phyloP scores from a whole-genome alignment of 73 alveolate species.

The Symbiodinium natans region DNA sequence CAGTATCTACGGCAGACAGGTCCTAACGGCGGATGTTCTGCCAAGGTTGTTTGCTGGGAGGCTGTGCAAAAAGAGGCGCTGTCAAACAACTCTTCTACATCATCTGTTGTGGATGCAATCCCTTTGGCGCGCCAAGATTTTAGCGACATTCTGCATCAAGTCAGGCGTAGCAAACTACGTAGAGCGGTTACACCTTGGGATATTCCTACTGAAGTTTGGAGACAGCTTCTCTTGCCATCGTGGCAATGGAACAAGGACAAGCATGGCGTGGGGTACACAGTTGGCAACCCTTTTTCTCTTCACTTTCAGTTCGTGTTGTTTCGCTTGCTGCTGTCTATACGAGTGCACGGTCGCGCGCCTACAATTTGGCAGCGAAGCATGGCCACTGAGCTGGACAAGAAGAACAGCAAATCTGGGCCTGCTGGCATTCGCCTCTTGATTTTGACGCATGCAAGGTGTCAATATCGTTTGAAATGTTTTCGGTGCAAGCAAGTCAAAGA shows the following conservation, averaged over 20 bases:
- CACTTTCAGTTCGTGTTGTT: not conserved
- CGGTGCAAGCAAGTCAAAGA: too few species aligned
- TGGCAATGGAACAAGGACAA: not conserved
- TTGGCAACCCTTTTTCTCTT: not conserved
- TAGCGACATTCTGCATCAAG: not conserved
- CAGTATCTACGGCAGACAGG: not conserved
- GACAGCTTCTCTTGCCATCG: not conserved
- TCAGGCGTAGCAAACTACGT: not conserved
- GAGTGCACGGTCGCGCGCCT: not conserved
- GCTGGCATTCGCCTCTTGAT: constrained; percentile 9
- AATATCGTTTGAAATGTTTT: too few species aligned
- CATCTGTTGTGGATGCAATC: not conserved
- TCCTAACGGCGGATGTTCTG: constrained; percentile 12
- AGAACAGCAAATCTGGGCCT: not conserved
- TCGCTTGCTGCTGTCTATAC: not conserved
- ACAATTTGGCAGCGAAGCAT: constrained; percentile 11
- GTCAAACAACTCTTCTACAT: too few species aligned
- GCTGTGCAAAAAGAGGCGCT: not conserved
- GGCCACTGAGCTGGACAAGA: constrained; percentile 16
- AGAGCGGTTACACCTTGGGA: not conserved
- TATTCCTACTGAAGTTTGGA: constrained; percentile 31
- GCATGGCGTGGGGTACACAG: not conserved
- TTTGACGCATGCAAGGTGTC: too few species aligned
- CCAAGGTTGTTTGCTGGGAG: not conserved
- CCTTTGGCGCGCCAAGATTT: not conserved